A percentile compares a stretch with the other conserved stretches of the same genome.
These are phyloP conservation scores for Knoxdaviesia capensis DNA, from an alignment of 2,329 filamentous ascomycete genomes.

Conservation along the genomic window DNA sequence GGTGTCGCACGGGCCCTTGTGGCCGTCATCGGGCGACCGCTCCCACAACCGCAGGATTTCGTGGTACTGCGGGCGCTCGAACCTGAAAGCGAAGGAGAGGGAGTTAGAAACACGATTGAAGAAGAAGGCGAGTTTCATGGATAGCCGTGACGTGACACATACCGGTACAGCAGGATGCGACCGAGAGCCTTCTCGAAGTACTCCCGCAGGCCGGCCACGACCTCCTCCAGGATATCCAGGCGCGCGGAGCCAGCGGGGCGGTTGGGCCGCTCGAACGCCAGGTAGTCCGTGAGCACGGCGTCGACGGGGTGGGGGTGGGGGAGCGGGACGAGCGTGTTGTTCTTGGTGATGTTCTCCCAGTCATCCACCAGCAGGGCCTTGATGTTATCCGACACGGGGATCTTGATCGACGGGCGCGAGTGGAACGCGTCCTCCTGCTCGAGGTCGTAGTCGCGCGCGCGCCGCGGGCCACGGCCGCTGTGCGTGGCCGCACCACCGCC, in stretches of 20 bases:
- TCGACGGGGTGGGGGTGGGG: constrained; percentile 59
- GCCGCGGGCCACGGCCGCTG: constrained; percentile 47
- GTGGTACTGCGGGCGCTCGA: constrained; percentile 77
- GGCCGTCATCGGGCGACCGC: constrained; percentile 36
- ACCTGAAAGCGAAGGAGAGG: constrained; percentile 25
- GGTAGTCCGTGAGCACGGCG: constrained; percentile 64
- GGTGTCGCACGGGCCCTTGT: constrained; percentile 56
- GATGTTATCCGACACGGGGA: constrained; percentile 71
- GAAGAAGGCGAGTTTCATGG: background rate
- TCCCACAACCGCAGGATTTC: constrained; percentile 55
- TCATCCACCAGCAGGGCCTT: constrained; percentile 92
- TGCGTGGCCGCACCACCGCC: constrained; percentile 26
- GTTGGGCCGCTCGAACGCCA: constrained; percentile 45
- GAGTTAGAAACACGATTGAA: background rate
- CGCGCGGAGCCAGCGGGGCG: constrained; percentile 48
- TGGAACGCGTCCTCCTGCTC: constrained; percentile 86
- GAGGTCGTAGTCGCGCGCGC: constrained; percentile 62
- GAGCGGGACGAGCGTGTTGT: constrained; percentile 70
- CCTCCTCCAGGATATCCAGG: constrained; percentile 74
- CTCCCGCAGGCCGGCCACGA: constrained; percentile 66
- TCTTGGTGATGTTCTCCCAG: constrained; percentile 97
- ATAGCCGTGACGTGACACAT: constrained; percentile 7
- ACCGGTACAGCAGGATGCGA: constrained; percentile 71
- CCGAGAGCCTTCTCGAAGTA: constrained; percentile 89
- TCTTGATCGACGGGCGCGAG: constrained; percentile 63